Base-by-base conservation (phyloP, 306 rosid species). In the Chamaecrista fasciculata region DNA sequence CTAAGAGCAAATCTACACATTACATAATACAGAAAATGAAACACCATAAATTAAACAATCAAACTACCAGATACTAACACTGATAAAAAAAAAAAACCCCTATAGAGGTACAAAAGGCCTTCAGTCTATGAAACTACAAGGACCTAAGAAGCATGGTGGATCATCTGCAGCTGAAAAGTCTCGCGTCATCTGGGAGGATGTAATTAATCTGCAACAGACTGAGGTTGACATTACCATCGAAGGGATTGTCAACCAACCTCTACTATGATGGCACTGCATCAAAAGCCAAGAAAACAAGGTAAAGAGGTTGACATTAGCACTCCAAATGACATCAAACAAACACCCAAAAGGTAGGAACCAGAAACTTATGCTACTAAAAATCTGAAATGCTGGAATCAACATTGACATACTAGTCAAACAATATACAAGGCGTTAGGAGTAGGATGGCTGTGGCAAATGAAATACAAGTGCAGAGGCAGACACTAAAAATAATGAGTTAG, bases 221-320 rank as follows among this genome's bases (percentile, higher is more conserved):
- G 56, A n/a, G n/a, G n/a, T n/a, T n/a, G n/a, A n/a, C n/a, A n/a
- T 9, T 36, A 8, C 51, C 26, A n/a, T 43, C 14, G 59, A 16
- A 65, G 72, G 34, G 63, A n/a, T 12, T 48, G 56, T 16, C 4
- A 61, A 37, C 15, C 31, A 5, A 8, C 59, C 67, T 42, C 80
- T 12, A 36, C 72, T 84, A 85, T 2, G 89, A 82, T 14, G 89
- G 89, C 89, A 85, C 89, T 85, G 81, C 75, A 69, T n/a, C 5
- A 18, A 36, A 43, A 8, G 12, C 4, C 23, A 62, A 40, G 33
- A 63, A 24, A 55, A 67, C 26, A n/a, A 28, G 3, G 66, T 56
- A 44, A 77, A 25, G n/a, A 24, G 31, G 28, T 36, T 44, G 2
- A 43, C 6, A 42, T 11, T 4, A n/a, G 21, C 23, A 7, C 40